Conservation (phyloP, 257 asterid species). For the Thymus mandschuricus region DNA sequence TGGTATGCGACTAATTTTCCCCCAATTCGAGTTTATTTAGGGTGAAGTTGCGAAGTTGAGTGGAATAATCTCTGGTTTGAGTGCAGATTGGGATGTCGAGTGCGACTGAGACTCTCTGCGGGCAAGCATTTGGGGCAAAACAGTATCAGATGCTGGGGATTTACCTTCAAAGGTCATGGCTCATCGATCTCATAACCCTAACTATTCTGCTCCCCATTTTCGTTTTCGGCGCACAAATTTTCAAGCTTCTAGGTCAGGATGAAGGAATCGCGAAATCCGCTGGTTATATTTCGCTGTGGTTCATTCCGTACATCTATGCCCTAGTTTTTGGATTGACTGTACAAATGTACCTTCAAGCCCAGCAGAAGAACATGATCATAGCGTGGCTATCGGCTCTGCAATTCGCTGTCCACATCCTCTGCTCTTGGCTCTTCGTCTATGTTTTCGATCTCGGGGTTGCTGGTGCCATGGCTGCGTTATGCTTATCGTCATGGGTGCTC, state of each 20-base stretch:
- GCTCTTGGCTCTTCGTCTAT: conserved; percentile 31
- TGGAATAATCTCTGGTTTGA: conserved; percentile 19
- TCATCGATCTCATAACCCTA: conserved; percentile 37
- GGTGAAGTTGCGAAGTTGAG: too few relatives aligned
- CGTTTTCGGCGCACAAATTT: conserved; percentile 44
- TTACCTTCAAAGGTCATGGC: conserved; percentile 58
- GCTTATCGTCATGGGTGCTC: conserved; percentile 17
- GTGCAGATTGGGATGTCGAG: conserved; percentile 60
- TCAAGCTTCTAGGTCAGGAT: conserved; percentile 33
- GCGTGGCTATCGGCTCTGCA: conserved; percentile 35
- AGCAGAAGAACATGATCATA: conserved; percentile 3
- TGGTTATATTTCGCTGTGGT: conserved; percentile 26
- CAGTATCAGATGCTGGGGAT: conserved; percentile 44
- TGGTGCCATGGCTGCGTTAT: conserved; percentile 38
- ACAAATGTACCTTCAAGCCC: too few relatives aligned
- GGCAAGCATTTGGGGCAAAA: conserved; percentile 60
- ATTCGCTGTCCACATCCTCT: conserved; percentile 17
- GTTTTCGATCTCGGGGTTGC: conserved; percentile 22
- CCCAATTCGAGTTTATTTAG: too few relatives aligned
- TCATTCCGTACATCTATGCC: background rate
- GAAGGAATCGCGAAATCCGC: conserved; percentile 26
- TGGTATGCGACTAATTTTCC: background rate
- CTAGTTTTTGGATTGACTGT: too few relatives aligned
- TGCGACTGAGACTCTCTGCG: conserved; percentile 44
- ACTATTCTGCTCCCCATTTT: conserved; percentile 45